A percentile compares a stretch with the other conserved stretches of the same genome.
These are phyloP conservation scores for Kodamaea arcana DNA, from an alignment of 1,139 yeast species.

Conservation along the genomic window DNA sequence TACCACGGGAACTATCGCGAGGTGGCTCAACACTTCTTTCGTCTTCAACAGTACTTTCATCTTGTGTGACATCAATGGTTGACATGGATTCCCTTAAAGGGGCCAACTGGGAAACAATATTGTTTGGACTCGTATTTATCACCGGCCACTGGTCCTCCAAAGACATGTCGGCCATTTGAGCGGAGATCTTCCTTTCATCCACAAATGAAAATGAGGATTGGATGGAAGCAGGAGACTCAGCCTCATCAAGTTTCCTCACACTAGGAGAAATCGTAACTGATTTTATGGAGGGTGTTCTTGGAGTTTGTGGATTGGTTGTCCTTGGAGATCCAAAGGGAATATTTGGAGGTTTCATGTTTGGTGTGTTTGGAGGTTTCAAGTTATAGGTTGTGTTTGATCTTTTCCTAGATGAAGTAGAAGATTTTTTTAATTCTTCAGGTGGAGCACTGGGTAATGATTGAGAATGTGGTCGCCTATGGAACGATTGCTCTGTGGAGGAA, in stretches of 20 bases:
- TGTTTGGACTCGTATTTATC: conserved; percentile 9
- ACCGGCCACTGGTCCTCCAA: conserved; percentile 12
- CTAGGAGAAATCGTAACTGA: conserved; percentile 41
- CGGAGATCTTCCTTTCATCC: background rate
- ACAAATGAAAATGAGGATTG: background rate
- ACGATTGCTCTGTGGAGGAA: no score
- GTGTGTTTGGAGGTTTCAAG: conserved; percentile 13
- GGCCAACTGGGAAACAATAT: conserved; percentile 9
- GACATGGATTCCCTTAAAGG: conserved; percentile 9
- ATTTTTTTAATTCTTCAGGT: conserved; percentile 3
- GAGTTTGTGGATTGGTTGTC: conserved; percentile 2
- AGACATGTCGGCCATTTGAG: background rate
- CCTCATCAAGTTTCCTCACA: conserved; percentile 13
- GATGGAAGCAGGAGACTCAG: background rate
- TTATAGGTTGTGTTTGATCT: conserved; percentile 26
- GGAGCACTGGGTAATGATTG: conserved; percentile 29
- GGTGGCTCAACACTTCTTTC: no score
- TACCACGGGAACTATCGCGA: background rate
- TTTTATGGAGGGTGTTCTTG: conserved; percentile 31
- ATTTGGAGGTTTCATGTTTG: no score
- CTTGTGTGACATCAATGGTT: conserved; percentile 3
- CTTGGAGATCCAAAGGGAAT: conserved; percentile 2
- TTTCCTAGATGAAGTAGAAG: conserved; percentile 10
- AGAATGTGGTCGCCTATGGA: conserved; percentile 31
- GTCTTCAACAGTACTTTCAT: background rate